Evolutionary conservation across 2,329 filamentous ascomycete genomes (phyloP).

Genomic region (Thelonectria discophora): DNA sequence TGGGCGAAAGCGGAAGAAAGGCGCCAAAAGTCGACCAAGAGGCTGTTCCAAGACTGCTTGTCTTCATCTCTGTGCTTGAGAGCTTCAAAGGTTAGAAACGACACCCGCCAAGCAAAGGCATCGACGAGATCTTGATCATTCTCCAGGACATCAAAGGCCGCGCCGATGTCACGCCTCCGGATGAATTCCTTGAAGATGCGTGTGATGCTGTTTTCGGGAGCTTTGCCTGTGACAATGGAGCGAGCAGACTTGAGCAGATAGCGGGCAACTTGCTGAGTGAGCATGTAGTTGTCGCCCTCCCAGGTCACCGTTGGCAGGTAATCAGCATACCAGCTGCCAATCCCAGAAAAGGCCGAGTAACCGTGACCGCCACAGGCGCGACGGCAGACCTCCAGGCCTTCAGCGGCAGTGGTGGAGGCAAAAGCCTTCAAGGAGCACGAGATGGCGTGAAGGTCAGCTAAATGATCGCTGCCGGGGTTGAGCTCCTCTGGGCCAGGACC

Average conservation of each 20-base stretch:
- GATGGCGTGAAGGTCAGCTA: slow-evolving; percentile 79
- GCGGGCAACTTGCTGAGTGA: slow-evolving; percentile 80
- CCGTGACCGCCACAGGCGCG: slow-evolving; percentile 81
- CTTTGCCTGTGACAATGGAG: slow-evolving; percentile 71
- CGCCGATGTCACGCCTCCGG: slow-evolving; percentile 72
- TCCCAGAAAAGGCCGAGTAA: slow-evolving; percentile 79
- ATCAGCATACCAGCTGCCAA: slow-evolving; percentile 78
- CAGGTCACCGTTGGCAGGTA: slow-evolving; percentile 76
- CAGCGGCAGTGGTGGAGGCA: slow-evolving; percentile 75
- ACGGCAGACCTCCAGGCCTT: slow-evolving; percentile 78
- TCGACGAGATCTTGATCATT: slow-evolving; percentile 75
- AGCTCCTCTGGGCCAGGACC: slow-evolving; percentile 74
- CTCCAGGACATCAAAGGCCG: slow-evolving; percentile 78
- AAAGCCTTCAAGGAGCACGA: slow-evolving; percentile 80
- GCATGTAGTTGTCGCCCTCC: slow-evolving; percentile 86
- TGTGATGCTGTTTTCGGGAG: slow-evolving; percentile 48
- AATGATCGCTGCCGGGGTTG: slow-evolving; percentile 67
- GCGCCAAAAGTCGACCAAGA: slow-evolving; percentile 81
- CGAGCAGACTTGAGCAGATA: slow-evolving; percentile 81
- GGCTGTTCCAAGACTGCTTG: slow-evolving; percentile 79
- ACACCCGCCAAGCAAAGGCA: slow-evolving; percentile 79
- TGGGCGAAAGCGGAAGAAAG: slow-evolving; percentile 79
- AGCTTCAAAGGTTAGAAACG: slow-evolving; percentile 79
- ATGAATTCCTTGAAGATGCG: slow-evolving; percentile 72
- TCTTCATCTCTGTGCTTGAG: slow-evolving; percentile 78